Conservation (phyloP, 805 yeast species). For the Cyberlindnera sargentensis region DNA sequence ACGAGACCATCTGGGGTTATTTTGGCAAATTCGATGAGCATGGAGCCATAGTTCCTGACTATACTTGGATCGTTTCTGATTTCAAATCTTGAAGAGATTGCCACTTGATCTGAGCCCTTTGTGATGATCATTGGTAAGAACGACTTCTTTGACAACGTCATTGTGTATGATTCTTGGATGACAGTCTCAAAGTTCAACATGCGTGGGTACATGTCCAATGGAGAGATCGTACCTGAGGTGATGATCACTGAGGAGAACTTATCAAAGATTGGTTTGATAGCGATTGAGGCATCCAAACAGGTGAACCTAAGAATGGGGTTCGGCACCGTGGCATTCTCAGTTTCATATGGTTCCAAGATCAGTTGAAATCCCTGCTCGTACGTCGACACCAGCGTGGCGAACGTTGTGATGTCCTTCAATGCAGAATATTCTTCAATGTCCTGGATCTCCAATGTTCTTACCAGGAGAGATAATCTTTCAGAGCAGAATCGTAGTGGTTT, state of each 20-base stretch:
- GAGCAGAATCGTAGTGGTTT: conserved; percentile 91
- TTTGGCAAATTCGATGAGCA: conserved; percentile 86
- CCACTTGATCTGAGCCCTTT: conserved; percentile 96
- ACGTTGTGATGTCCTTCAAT: conserved; percentile 89
- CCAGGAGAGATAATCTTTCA: conserved; percentile 81
- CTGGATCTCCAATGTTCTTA: conserved; percentile 78
- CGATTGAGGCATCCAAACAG: conserved; percentile 95
- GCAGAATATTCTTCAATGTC: conserved; percentile 92
- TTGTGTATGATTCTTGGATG: conserved; percentile 88
- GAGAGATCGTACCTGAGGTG: conserved; percentile 97
- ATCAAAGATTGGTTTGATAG: conserved; percentile 95
- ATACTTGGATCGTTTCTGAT: conserved; percentile 97
- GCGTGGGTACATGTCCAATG: conserved; percentile 96
- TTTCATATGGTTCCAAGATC: conserved; percentile 92
- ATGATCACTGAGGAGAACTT: conserved; percentile 87
- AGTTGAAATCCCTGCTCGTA: conserved; percentile 90
- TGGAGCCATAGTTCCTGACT: conserved; percentile 92
- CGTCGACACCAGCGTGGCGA: conserved; percentile 93
- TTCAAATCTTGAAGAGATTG: conserved; percentile 92
- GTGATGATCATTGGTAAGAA: conserved; percentile 95
- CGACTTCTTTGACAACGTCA: conserved; percentile 89
- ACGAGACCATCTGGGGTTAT: conserved; percentile 98
- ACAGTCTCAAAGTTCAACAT: conserved; percentile 94
- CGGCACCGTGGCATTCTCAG: conserved; percentile 90
- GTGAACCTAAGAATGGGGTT: conserved; percentile 91